A percentile compares a stretch with the other conserved stretches of the same genome.
These are phyloP conservation scores for Thermochaetoides dissita DNA, from an alignment of 2,329 filamentous ascomycete genomes.

Conservation along the genomic window DNA sequence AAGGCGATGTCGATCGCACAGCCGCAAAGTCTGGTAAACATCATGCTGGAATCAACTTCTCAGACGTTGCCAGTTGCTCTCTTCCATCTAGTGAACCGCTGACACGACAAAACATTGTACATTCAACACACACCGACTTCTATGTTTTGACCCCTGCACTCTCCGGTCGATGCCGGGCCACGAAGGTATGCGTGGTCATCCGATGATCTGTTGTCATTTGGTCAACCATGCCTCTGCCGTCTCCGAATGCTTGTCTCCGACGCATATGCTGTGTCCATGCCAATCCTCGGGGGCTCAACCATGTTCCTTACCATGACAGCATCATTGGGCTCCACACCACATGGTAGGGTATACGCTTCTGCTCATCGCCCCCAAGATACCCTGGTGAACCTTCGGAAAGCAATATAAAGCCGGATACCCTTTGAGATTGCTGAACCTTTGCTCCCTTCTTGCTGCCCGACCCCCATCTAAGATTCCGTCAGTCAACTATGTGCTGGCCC, in stretches of 20 bases:
- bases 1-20: no score
- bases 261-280: slow-evolving; percentile 9
- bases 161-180: slow-evolving; percentile 5
- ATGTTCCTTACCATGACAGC: no score
- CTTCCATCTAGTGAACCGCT: no score
- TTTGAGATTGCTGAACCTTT: slow-evolving; percentile 5
- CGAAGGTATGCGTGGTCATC: slow-evolving; percentile 8
- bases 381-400: background rate
- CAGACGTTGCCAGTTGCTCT: background rate
- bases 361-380: no score
- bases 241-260: slow-evolving; percentile 3
- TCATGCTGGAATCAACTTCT: background rate
- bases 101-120: background rate
- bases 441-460: slow-evolving; percentile 15
- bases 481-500: slow-evolving; percentile 13
- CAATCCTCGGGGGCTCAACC: background rate
- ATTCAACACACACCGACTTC: slow-evolving; percentile 1
- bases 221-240: slow-evolving; percentile 5
- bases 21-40: no score
- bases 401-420: slow-evolving; percentile 11
- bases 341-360: no score
- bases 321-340: no score
- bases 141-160: slow-evolving; percentile 10
- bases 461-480: slow-evolving; percentile 11
- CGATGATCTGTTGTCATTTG: slow-evolving; percentile 7